These are phyloP conservation scores for Coelastrella sp. DNA, from an alignment of 139 green algal genomes.

Conservation along the genomic window DNA sequence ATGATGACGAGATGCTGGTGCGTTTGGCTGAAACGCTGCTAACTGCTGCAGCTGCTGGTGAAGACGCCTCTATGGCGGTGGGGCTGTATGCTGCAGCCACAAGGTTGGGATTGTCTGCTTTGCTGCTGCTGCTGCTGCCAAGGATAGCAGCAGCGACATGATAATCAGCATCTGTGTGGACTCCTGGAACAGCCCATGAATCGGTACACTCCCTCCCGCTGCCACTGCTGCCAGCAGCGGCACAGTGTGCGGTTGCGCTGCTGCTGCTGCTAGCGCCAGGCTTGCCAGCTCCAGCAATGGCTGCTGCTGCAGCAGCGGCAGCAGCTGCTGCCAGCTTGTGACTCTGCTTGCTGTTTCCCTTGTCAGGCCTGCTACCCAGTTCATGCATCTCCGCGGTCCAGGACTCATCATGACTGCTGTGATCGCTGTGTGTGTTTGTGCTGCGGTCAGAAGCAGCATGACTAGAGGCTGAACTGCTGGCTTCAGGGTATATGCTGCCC, in stretches of 20 bases:
- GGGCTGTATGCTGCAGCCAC: neutral
- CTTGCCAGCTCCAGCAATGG: neutral
- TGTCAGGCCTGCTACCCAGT: neutral
- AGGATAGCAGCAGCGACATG: too few species aligned
- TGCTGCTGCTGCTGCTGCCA: neutral
- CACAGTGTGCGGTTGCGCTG: neutral
- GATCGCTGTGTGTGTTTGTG: too few species aligned
- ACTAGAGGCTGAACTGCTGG: neutral
- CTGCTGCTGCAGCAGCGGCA: conserved; percentile 4
- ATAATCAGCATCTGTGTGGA: too few species aligned
- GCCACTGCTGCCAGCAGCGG: neutral
- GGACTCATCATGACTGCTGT: neutral
- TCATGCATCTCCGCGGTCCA: neutral
- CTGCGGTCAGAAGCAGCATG: neutral
- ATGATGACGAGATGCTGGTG: too few species aligned
- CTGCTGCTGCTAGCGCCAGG: too few species aligned
- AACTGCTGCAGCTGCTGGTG: neutral
- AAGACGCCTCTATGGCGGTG: neutral
- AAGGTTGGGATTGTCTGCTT: neutral
- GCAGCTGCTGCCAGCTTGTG: neutral
- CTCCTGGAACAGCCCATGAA: too few species aligned
- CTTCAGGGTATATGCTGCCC: neutral
- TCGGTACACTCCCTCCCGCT: neutral
- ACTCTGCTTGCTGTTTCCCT: neutral
- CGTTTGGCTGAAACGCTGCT: neutral